These are phyloP conservation scores for Plenodomus biglobosus DNA, from an alignment of 2,329 filamentous ascomycete genomes.

Conservation along the genomic window DNA sequence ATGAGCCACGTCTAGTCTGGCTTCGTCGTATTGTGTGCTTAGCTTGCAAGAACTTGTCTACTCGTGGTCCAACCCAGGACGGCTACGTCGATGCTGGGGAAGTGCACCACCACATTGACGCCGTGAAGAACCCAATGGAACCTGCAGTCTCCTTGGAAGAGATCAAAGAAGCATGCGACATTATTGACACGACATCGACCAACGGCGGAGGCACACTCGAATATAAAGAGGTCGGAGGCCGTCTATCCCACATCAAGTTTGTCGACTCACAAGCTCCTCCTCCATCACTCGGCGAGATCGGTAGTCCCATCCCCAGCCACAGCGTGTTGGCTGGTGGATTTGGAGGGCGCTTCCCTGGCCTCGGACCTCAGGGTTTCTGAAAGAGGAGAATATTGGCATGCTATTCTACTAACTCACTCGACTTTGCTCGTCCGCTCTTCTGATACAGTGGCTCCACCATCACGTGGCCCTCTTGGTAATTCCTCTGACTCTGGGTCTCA, in stretches of 20 bases:
- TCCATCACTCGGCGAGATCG: slow-evolving; percentile 50
- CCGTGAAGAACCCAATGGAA: slow-evolving; percentile 62
- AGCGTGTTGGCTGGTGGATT: slow-evolving; percentile 43
- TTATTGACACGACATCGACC: slow-evolving; percentile 76
- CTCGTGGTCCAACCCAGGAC: slow-evolving; percentile 51
- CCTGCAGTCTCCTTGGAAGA: slow-evolving; percentile 63
- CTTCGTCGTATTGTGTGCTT: slow-evolving; percentile 66
- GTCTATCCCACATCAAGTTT: slow-evolving; percentile 48
- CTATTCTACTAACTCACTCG: neutral
- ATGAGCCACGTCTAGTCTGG: slow-evolving; percentile 35
- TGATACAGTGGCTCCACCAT: slow-evolving; percentile 7
- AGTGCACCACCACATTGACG: slow-evolving; percentile 65
- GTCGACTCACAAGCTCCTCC: slow-evolving; percentile 37
- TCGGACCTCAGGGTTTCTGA: slow-evolving; percentile 38
- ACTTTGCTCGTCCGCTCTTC: neutral
- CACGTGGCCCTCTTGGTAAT: neutral
- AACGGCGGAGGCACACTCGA: slow-evolving; percentile 88
- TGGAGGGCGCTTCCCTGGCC: slow-evolving; percentile 37
- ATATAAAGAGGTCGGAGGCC: slow-evolving; percentile 57
- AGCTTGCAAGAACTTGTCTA: slow-evolving; percentile 68
- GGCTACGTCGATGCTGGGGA: slow-evolving; percentile 70
- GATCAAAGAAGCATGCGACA: slow-evolving; percentile 83
- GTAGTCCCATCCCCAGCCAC: slow-evolving; percentile 50
- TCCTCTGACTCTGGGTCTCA: slow-evolving; percentile 2
- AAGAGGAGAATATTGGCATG: slow-evolving; percentile 1